These are phyloP conservation scores for Globisporangium ultimum DNA, from an alignment of 352 stramenopile genomes.

Conservation along the genomic window DNA sequence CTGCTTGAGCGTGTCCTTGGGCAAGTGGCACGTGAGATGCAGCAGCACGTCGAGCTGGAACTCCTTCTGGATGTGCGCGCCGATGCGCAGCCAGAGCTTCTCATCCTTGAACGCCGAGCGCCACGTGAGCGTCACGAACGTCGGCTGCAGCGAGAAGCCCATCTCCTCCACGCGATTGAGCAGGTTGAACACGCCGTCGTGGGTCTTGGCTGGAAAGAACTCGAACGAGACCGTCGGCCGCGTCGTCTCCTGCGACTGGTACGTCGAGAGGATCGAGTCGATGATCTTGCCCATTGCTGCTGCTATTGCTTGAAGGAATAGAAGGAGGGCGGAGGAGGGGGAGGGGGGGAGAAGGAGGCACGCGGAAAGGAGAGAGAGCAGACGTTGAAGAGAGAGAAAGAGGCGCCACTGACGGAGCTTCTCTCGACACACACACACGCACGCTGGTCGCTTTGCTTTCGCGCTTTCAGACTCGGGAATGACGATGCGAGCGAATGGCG, in stretches of 20 bases:
- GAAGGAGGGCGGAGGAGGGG: not conserved
- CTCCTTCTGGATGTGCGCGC: slow-evolving; percentile 83
- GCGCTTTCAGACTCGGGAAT: slow-evolving; percentile 1
- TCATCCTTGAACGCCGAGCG: slow-evolving; percentile 88
- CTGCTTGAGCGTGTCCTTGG: slow-evolving; percentile 54
- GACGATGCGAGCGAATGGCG: not conserved
- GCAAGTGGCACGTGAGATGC: slow-evolving; percentile 78
- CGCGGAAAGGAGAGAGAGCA: slow-evolving; percentile 1
- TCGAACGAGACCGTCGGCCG: slow-evolving; percentile 80
- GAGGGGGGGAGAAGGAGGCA: not conserved
- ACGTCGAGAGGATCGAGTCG: slow-evolving; percentile 62
- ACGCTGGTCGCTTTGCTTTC: slow-evolving; percentile 8
- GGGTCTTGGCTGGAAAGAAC: slow-evolving; percentile 87
- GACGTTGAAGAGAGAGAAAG: not conserved
- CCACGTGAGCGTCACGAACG: slow-evolving; percentile 89
- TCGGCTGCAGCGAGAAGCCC: slow-evolving; percentile 78
- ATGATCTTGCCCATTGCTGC: slow-evolving; percentile 77
- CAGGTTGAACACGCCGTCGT: slow-evolving; percentile 82
- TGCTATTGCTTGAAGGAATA: not conserved
- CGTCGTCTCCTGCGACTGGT: slow-evolving; percentile 33
- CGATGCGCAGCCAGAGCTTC: slow-evolving; percentile 87
- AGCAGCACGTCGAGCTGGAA: slow-evolving; percentile 83
- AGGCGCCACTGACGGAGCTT: not conserved
- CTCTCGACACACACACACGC: not conserved
- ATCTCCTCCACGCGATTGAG: slow-evolving; percentile 85